Evolutionary conservation across 225 moss, liverwort and hornwort genomes (phyloP), one percentile per base, ranked within the genome.

Genomic region (Neckera pumila): DNA sequence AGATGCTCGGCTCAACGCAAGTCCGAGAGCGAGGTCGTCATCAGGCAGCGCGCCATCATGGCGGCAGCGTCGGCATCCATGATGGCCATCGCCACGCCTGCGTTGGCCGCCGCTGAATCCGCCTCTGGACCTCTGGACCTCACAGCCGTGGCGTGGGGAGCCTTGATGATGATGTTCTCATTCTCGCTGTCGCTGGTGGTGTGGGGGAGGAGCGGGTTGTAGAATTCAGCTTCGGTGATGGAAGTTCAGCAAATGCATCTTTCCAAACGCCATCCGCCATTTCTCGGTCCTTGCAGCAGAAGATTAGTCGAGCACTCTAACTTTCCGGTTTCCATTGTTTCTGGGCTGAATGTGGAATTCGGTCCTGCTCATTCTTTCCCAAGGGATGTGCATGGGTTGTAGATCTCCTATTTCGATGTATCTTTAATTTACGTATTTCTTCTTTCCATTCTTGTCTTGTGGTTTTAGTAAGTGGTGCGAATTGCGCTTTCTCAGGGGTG

Each of bases 61-160:
- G 91, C 94, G 31, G 95, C 95, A 14, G 94, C 95, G 13, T 96
- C 96, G 17, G 96, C 93, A 26, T 92, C 94, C 14, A 28, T 98
- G n/a, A 88, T 94, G 86, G 92, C 92, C 27, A 88, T 95, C 49
- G 91, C 95, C 31, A 83, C 92, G 34, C 94, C 95, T 31, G 91
- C 91, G n/a, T 66, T 90, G 90, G 92, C 92, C 12, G 92, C 89
- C 12, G 57, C 79, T 20, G 90, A n/a, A n/a, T n/a, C n/a, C n/a
- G n/a, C 85, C 1, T 89, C 89, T 1, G 86, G 6, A 7, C 92
- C 88, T 16, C 53, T 90, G 22, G 92, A 92, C 45, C 9, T 60
- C 60, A 90, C 90, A 12, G 73, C 86, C 43, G 59, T 92, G 36
- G 92, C 88, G 13, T 92, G 92, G 92, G 92, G 90, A 86, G 92